phyloP scores from a whole-genome alignment of 1,284 basidiomycete species.

The Papiliotrema laurentii region DNA sequence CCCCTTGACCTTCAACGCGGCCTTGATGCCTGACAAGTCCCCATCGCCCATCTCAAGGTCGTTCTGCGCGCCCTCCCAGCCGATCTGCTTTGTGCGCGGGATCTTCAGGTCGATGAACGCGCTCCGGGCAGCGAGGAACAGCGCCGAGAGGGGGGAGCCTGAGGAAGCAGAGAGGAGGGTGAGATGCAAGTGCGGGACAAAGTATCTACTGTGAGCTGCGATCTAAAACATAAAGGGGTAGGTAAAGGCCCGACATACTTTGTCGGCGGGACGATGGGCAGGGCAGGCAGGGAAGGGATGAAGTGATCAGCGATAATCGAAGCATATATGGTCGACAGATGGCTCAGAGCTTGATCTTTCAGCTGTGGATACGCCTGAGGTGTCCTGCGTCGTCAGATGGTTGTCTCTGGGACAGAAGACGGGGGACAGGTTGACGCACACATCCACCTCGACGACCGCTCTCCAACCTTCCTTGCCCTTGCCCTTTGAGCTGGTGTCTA shows the following conservation, averaged over 20 bases:
- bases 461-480: conserved; percentile 28
- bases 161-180: conserved; percentile 36
- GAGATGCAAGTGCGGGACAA: conserved; percentile 43
- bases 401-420: neutral
- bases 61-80: conserved; percentile 25
- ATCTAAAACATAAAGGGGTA: too few species aligned
- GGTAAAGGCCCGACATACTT: conserved; percentile 17
- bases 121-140: conserved; percentile 38
- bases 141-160: conserved; percentile 27
- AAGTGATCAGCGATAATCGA: conserved; percentile 41
- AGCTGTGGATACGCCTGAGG: conserved; percentile 43
- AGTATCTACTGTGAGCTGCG: conserved; percentile 21
- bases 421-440: conserved; percentile 28
- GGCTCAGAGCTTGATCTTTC: conserved; percentile 16
- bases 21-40: conserved; percentile 43
- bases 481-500: conserved; percentile 7
- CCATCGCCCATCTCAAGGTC: conserved; percentile 11
- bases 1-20: conserved; percentile 35
- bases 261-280: conserved; percentile 37
- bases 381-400: conserved; percentile 22
- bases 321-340: conserved; percentile 32
- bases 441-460: conserved; percentile 43
- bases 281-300: conserved; percentile 36
- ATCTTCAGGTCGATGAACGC: conserved; percentile 41
- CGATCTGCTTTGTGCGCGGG: conserved; percentile 40